Base-by-base conservation (phyloP, 306 rosid species). In the Gillenia trifoliata region DNA sequence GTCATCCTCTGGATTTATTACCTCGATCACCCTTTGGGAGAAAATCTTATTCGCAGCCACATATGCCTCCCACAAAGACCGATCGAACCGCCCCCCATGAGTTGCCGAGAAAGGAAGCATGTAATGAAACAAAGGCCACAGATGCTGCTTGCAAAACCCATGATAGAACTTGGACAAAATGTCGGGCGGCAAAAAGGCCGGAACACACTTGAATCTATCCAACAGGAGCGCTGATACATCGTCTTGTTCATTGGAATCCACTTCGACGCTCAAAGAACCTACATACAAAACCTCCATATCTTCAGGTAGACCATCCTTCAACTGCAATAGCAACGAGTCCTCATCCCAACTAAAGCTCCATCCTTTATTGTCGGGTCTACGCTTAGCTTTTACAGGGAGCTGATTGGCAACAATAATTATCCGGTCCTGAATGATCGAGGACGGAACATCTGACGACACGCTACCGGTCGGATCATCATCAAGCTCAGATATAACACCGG, bases 81-180 rank as follows among this genome's bases (percentile, higher is more conserved):
- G 82, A 66, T 89, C 91, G 13, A 89, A 89, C 80, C 91, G 84
- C 23, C 88, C 91, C 28, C 93, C 86, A 34, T 89, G 89, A 61
- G 52, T 83, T 0, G 89, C 89, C 0, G 91, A 89, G 74, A 82
- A 82, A 1, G 93, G 93, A 70, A 89, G 85, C 93, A 89, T 89
- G 64, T 89, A 89, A 78, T 89, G 93, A 40, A 89, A 89, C 23
- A 89, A 81, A 26, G 89, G 93, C 93, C 93, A 89, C 71, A 89
- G 69, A 34, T 89, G 87, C 82, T 86, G 93, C 78, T 89, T 89
- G 62, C 93, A 89, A 54, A 89, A 89, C 47, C 93, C 93, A 66
- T 86, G 89, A 55, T 89, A 89, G 75, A 86, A 89, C 76, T 79
- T 89, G 0, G 78, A 38, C 78, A 84, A 75, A 38, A 86, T 83